Evolutionary conservation across 1,284 basidiomycete genomes (phyloP), one percentile per base, ranked within the genome.

Genomic region (Inonotus obliquus): DNA sequence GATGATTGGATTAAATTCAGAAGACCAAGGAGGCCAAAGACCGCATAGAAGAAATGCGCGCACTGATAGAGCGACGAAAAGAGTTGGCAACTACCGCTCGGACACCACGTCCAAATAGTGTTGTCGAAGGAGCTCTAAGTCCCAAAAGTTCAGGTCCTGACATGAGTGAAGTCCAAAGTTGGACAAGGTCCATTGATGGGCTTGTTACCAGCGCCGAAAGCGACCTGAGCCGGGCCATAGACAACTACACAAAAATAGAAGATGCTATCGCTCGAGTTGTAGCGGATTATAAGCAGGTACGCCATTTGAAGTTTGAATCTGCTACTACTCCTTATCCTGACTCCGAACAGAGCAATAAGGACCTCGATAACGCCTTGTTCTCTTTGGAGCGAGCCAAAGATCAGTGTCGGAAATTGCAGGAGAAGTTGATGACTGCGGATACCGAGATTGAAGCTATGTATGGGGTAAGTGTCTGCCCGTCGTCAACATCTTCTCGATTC

Each of bases 371-470:
- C 61, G 71, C 81, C n/a, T 79, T 79, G 53, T 71, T 81, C 17
- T 89, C 93, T 65, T 76, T 94, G 23, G 80, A 84, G 65, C 84
- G 85, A 63, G 78, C 81, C 7, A 87, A 82, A 66, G 82, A 89
- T 21, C 89, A 92, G 70, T 86, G 84, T 63, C 89, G 91, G 63
- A 76, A 92, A 35, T 81, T 94, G 10, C 89, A 90, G 70, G 83
- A 82, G 62, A 79, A 94, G 48, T 77, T 94, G 3, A 77, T 80
- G 11, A 89, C 93, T 68, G 82, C 84, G 38, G 89, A 86, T n/a
- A 81, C 86, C 1, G 93, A 96, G 76, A 90, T 94, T 71, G 91
- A 94, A 68, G 89, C 92, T 69, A 87, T 95, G 79, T 96, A 94
- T 69, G 89, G 94, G 77, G 92, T 92, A 63, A 70, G 84, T 21